Conservation (phyloP, 208 protist species). For the Strigomonas culicis region DNA sequence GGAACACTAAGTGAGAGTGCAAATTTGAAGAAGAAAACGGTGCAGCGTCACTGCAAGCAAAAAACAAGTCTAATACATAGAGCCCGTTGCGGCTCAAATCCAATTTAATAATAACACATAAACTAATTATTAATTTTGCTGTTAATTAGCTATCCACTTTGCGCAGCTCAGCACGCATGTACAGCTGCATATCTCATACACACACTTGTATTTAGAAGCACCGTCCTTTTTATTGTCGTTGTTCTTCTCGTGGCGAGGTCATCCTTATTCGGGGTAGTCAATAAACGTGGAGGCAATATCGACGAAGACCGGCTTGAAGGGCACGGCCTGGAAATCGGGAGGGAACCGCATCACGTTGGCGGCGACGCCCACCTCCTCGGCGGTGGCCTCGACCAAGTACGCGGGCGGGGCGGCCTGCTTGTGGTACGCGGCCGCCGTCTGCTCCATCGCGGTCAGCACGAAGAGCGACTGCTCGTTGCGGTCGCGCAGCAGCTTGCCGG, state of each 20-base stretch:
- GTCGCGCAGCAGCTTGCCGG: constrained; percentile 29
- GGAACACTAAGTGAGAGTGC: too few species aligned
- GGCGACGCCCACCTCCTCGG: constrained; percentile 37
- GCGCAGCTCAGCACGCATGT: too few species aligned
- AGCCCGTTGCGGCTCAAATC: too few species aligned
- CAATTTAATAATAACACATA: too few species aligned
- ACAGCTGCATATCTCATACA: too few species aligned
- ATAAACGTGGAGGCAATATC: constrained; percentile 81
- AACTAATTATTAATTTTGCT: too few species aligned
- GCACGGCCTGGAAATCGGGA: constrained; percentile 71
- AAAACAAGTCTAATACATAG: too few species aligned
- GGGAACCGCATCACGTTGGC: constrained; percentile 68
- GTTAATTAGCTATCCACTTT: too few species aligned
- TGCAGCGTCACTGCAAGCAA: too few species aligned
- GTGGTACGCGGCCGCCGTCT: background rate
- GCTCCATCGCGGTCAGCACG: constrained; percentile 10
- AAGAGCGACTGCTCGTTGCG: constrained; percentile 36
- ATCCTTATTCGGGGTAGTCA: constrained; percentile 37
- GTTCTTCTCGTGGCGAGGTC: background rate
- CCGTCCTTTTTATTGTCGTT: constrained; percentile 21
- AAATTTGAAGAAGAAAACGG: too few species aligned
- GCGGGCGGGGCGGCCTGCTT: background rate
- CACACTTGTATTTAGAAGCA: too few species aligned
- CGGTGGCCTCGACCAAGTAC: constrained; percentile 40
- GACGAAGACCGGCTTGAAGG: constrained; percentile 83